A percentile compares a stretch with the other conserved stretches of the same genome.
These are phyloP conservation scores for Phytophthora brassicae DNA, from an alignment of 352 stramenopile genomes.

Conservation along the genomic window DNA sequence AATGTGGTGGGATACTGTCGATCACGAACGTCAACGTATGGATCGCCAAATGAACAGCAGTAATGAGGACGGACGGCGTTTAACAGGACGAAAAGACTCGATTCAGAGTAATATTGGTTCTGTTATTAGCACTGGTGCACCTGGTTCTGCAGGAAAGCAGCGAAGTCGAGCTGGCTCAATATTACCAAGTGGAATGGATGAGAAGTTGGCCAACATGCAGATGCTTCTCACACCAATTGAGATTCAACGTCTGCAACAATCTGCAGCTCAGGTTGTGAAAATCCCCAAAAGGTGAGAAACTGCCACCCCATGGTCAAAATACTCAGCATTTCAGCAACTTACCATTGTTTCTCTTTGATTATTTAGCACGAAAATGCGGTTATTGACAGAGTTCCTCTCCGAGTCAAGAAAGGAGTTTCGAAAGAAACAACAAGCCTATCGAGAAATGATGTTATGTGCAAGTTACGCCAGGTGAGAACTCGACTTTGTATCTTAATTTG, in stretches of 20 bases:
- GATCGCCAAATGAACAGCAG: constrained; percentile 41
- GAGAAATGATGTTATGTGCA: constrained; percentile 49
- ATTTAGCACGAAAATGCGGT: constrained; percentile 55
- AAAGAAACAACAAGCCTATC: constrained; percentile 42
- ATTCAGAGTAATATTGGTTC: constrained; percentile 9
- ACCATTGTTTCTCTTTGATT: background rate
- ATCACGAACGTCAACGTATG: constrained; percentile 66
- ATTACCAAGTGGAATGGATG: constrained; percentile 56
- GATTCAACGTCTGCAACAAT: constrained; percentile 69
- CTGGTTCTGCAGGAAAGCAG: constrained; percentile 20
- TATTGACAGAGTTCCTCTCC: constrained; percentile 55
- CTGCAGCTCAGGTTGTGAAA: constrained; percentile 60
- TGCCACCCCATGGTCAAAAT: background rate
- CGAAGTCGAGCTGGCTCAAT: constrained; percentile 21
- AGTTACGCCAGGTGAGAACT: constrained; percentile 48
- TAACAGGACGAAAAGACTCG: constrained; percentile 17
- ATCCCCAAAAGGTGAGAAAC: constrained; percentile 56
- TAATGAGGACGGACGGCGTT: constrained; percentile 14
- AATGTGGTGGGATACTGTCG: constrained; percentile 60
- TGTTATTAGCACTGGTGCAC: background rate
- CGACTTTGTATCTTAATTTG: background rate
- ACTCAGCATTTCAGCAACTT: background rate
- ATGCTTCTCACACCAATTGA: constrained; percentile 78
- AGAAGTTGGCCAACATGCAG: constrained; percentile 70
- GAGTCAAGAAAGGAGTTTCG: constrained; percentile 48